phyloP scores from a whole-genome alignment of 2,329 filamentous ascomycete genomes.

The Aureobasidium vineae region DNA sequence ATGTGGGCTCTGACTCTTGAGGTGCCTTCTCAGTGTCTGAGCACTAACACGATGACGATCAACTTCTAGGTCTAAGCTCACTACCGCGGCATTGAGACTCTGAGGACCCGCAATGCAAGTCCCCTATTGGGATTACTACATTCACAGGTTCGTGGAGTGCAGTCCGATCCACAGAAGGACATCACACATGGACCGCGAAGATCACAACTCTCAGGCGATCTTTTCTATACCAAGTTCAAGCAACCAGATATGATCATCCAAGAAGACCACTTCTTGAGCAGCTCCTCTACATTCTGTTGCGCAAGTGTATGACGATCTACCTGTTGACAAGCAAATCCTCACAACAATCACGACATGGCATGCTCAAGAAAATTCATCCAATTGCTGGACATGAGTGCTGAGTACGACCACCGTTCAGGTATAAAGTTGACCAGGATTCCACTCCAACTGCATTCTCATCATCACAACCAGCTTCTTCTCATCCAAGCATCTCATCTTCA shows the following conservation, averaged over 20 bases:
- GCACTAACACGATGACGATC: background rate
- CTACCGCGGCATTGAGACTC: background rate
- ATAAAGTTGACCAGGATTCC: background rate
- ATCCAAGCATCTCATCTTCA: background rate
- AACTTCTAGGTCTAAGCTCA: background rate
- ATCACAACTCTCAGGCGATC: background rate
- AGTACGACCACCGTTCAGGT: background rate
- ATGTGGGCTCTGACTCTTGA: background rate
- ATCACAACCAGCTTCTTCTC: slow-evolving; percentile 11
- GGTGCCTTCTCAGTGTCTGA: background rate
- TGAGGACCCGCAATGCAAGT: background rate
- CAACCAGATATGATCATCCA: background rate
- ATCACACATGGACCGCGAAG: background rate
- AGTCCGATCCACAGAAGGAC: background rate
- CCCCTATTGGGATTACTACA: background rate
- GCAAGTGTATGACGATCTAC: background rate
- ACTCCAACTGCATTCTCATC: background rate
- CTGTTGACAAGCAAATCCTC: background rate
- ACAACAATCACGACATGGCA: background rate
- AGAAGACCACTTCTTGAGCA: background rate
- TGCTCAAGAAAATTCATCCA: background rate
- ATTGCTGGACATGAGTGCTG: background rate
- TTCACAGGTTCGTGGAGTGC: background rate
- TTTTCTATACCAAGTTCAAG: background rate
- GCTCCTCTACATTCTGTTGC: background rate